These are phyloP conservation scores for Phlegmacium glaucopus DNA, from an alignment of 768 basidiomycete species.

Conservation along the genomic window DNA sequence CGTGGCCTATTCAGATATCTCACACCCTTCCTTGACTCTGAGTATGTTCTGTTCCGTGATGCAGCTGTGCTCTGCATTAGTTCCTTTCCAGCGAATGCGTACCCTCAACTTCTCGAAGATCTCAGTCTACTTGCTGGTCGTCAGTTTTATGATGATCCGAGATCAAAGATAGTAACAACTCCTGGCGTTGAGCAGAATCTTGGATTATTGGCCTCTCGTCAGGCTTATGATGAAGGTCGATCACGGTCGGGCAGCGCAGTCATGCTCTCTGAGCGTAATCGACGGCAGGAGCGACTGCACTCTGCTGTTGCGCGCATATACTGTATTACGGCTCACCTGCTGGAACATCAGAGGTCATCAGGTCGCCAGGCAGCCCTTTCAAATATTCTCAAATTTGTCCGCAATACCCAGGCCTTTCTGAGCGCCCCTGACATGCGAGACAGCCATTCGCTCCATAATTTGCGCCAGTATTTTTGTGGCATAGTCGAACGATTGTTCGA, in stretches of 20 bases:
- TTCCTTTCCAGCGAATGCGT: conserved; percentile 72
- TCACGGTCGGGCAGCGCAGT: conserved; percentile 41
- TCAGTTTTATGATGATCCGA: conserved; percentile 78
- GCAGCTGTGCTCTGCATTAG: conserved; percentile 88
- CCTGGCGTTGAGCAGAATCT: conserved; percentile 34
- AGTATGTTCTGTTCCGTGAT: conserved; percentile 79
- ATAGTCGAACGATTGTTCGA: conserved; percentile 85
- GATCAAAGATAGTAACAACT: conserved; percentile 39
- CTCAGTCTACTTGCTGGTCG: conserved; percentile 75
- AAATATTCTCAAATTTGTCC: conserved; percentile 83
- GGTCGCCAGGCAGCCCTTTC: conserved; percentile 71
- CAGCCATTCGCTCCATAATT: conserved; percentile 70
- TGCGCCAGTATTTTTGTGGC: conserved; percentile 90
- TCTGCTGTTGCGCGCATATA: conserved; percentile 90
- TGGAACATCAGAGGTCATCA: conserved; percentile 66
- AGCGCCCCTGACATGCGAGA: conserved; percentile 68
- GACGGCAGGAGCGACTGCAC: conserved; percentile 75
- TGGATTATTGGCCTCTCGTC: conserved; percentile 43
- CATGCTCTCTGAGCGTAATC: conserved; percentile 50
- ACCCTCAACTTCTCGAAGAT: conserved; percentile 81
- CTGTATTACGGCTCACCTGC: conserved; percentile 73
- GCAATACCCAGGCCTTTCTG: conserved; percentile 79
- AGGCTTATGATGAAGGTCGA: conserved; percentile 62
- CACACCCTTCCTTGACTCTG: conserved; percentile 84
- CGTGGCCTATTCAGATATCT: conserved; percentile 82